A percentile compares a stretch with the other conserved stretches of the same genome.
Conservation (phyloP, 1,139 yeast genomes). For the Keqinozyma sinolaborantium region DNA sequence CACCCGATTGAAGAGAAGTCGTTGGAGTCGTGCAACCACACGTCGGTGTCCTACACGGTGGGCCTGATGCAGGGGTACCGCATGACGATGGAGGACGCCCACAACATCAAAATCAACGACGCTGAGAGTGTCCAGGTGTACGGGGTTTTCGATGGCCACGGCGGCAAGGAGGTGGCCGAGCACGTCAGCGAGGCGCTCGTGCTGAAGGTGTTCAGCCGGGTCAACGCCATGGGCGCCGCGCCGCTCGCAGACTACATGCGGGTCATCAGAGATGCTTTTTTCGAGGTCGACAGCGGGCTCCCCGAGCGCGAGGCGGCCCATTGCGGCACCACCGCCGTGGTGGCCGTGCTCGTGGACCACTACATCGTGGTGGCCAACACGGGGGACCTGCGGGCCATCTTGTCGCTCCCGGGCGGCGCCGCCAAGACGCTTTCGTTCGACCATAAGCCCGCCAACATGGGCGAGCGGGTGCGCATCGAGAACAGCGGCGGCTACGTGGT, state of each 20-base stretch:
- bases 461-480: slow-evolving; percentile 71
- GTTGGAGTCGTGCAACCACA: slow-evolving; percentile 42
- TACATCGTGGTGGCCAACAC: slow-evolving; percentile 61
- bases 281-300: slow-evolving; percentile 54
- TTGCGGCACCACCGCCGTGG: slow-evolving; percentile 70
- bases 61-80: slow-evolving; percentile 84
- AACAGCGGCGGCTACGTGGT: slow-evolving; percentile 72
- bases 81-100: slow-evolving; percentile 76
- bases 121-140: slow-evolving; percentile 52
- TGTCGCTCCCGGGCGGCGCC: slow-evolving; percentile 47
- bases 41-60: slow-evolving; percentile 52
- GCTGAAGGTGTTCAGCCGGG: slow-evolving; percentile 14
- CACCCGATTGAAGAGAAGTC: slow-evolving; percentile 73
- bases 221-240: background rate
- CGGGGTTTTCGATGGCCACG: slow-evolving; percentile 82
- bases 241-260: slow-evolving; percentile 15
- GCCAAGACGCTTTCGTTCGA: slow-evolving; percentile 68
- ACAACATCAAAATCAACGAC: slow-evolving; percentile 42
- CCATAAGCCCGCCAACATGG: slow-evolving; percentile 73
- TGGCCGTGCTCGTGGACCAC: slow-evolving; percentile 49
- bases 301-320: slow-evolving; percentile 40
- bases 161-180: slow-evolving; percentile 62
- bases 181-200: slow-evolving; percentile 39
- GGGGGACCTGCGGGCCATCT: slow-evolving; percentile 71
- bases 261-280: slow-evolving; percentile 51